These are phyloP conservation scores for Larix sibirica DNA, from an alignment of 83 land plant species.

Conservation along the genomic window DNA sequence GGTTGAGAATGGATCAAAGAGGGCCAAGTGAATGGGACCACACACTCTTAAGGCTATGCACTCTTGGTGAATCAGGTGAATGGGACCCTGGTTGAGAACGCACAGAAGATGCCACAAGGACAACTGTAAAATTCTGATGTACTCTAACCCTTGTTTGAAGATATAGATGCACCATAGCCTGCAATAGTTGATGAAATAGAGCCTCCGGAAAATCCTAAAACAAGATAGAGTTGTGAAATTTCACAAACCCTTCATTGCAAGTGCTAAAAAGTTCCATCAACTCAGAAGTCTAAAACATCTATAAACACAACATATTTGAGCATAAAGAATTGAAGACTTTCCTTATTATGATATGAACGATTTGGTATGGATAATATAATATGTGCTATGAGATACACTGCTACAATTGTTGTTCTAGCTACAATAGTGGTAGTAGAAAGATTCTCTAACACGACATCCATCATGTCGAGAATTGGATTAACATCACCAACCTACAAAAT, in stretches of 20 bases:
- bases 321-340: neutral
- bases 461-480: constrained; percentile 71
- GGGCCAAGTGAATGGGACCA: no score
- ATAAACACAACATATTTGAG: neutral
- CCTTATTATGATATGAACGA: constrained; percentile 57
- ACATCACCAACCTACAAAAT: constrained; percentile 69
- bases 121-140: constrained; percentile 47
- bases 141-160: constrained; percentile 62
- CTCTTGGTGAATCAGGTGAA: constrained; percentile 20
- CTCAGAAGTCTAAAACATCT: neutral
- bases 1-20: no score
- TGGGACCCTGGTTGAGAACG: constrained; percentile 26
- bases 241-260: neutral
- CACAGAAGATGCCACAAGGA: constrained; percentile 48
- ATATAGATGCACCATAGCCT: constrained; percentile 70
- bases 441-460: constrained; percentile 71
- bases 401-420: constrained; percentile 66
- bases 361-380: constrained; percentile 59
- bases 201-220: constrained; percentile 90
- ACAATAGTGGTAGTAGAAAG: constrained; percentile 37
- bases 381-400: constrained; percentile 53
- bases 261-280: neutral
- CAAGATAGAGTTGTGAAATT: constrained; percentile 1
- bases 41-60: constrained; percentile 41
- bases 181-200: constrained; percentile 69